Percentiles rank a stretch among this genome's conserved stretches.
Evolutionary conservation across 805 yeast species (phyloP).

Genomic region (Diddensiella caesifluorescens): DNA sequence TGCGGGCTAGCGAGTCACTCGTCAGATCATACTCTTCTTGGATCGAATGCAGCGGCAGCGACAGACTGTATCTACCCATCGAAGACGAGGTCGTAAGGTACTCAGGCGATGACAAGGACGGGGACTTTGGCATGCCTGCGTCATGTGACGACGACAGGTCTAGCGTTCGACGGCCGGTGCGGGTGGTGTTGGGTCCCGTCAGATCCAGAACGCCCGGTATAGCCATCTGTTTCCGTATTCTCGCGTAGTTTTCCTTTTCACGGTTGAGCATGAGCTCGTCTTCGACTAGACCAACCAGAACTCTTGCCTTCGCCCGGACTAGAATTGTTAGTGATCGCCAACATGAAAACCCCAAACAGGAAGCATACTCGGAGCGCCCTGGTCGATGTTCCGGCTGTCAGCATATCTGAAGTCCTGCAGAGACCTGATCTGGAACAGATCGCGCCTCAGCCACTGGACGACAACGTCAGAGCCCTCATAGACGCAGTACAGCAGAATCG

Average conservation of each 20-base stretch:
- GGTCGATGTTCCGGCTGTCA: slow-evolving; percentile 41
- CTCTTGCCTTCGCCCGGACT: slow-evolving; percentile 29
- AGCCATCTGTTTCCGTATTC: slow-evolving; percentile 28
- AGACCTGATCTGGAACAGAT: slow-evolving; percentile 78
- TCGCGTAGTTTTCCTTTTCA: slow-evolving; percentile 26
- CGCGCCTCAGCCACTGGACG: slow-evolving; percentile 83
- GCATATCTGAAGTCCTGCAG: slow-evolving; percentile 79
- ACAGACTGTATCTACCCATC: slow-evolving; percentile 18
- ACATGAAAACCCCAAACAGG: neutral
- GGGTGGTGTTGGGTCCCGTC: neutral
- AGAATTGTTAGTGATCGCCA: neutral
- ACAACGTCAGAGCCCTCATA: slow-evolving; percentile 83
- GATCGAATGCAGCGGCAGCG: slow-evolving; percentile 20
- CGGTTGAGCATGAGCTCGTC: slow-evolving; percentile 26
- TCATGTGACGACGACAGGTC: slow-evolving; percentile 7
- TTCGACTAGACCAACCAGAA: slow-evolving; percentile 24
- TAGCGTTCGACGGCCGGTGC: slow-evolving; percentile 10
- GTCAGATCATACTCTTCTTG: slow-evolving; percentile 16
- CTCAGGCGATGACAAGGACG: neutral
- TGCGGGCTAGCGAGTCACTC: slow-evolving; percentile 9
- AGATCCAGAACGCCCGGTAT: slow-evolving; percentile 25
- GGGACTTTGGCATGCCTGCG: no score
- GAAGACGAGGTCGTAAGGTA: neutral
- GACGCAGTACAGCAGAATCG: slow-evolving; percentile 81
- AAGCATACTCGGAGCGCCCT: slow-evolving; percentile 26